Percentiles rank a stretch among this genome's conserved stretches.
phyloP scores from a whole-genome alignment of 345 rosid genomes.

The Litchi chinensis region DNA sequence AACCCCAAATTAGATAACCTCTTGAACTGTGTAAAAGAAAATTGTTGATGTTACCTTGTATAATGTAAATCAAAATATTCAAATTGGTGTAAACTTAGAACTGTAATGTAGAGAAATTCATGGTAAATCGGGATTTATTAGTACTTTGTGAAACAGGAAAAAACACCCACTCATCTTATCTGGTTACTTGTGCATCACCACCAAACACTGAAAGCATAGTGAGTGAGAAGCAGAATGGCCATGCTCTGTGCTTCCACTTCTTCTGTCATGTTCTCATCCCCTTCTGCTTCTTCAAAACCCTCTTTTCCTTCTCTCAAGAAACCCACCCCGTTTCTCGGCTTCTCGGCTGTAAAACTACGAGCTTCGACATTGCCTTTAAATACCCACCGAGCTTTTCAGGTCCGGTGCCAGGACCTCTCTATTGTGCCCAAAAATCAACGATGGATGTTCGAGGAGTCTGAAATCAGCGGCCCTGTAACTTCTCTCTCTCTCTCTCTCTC shows the following conservation, averaged over 20 bases:
- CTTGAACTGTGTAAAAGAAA: no score
- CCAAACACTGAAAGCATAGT: background rate
- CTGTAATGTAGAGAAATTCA: no score
- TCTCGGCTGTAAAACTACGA: conserved; percentile 36
- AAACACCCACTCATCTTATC: conserved; percentile 40
- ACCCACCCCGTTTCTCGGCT: conserved; percentile 42
- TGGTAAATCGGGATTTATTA: background rate
- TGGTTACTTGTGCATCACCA: background rate
- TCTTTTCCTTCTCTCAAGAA: conserved; percentile 20
- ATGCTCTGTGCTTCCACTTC: conserved; percentile 41
- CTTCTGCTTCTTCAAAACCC: conserved; percentile 17
- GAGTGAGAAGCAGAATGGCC: conserved; percentile 37
- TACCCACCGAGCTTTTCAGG: conserved; percentile 35
- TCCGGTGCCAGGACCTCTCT: conserved; percentile 55
- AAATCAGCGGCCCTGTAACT: conserved; percentile 67
- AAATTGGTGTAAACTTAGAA: no score
- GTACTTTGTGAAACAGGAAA: background rate
- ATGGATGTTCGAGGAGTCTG: conserved; percentile 76
- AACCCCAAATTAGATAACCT: no score
- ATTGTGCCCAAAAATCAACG: conserved; percentile 64
- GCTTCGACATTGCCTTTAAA: conserved; percentile 30
- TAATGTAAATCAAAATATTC: no score
- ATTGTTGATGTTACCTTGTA: no score
- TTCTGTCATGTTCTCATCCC: conserved; percentile 32
- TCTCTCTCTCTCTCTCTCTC: conserved; percentile 1